Percentiles rank a stretch among this genome's conserved stretches.
Conservation (phyloP, 148 eudicot genomes). For the Cornus suecica region DNA sequence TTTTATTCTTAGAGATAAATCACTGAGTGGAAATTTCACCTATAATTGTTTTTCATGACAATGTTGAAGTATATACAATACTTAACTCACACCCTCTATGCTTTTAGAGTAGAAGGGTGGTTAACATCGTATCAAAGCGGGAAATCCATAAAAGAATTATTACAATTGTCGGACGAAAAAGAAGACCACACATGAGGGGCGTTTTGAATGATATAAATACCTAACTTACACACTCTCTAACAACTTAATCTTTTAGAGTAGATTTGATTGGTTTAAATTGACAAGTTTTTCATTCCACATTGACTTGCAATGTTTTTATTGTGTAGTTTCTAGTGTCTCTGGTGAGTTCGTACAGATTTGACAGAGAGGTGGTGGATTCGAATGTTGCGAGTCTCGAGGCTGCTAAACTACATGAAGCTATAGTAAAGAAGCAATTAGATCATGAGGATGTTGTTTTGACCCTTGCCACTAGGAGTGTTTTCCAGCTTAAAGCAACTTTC, state of each 20-base stretch:
- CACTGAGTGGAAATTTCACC: too few species aligned
- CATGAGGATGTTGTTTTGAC: constrained; percentile 52
- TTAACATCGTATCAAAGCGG: too few species aligned
- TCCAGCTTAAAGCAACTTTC: constrained; percentile 74
- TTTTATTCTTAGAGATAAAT: neutral
- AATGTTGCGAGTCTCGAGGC: constrained; percentile 60
- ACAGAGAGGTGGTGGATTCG: constrained; percentile 53
- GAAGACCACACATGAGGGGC: too few species aligned
- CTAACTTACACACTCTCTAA: too few species aligned
- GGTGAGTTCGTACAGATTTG: constrained; percentile 75
- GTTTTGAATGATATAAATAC: too few species aligned
- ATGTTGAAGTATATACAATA: too few species aligned
- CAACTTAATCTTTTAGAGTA: too few species aligned
- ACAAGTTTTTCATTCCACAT: neutral
- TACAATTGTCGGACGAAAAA: too few species aligned
- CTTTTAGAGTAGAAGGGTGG: too few species aligned
- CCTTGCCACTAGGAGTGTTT: constrained; percentile 57
- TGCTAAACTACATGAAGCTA: constrained; percentile 42
- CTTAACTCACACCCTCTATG: too few species aligned
- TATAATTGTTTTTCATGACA: too few species aligned
- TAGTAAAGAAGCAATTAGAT: constrained; percentile 50
- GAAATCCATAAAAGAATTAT: too few species aligned
- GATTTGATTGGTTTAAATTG: neutral
- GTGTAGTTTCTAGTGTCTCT: constrained; percentile 62
- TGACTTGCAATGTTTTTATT: neutral